Conservation (phyloP, 2,329 filamentous ascomycete species). For the Zasmidium cellare region DNA sequence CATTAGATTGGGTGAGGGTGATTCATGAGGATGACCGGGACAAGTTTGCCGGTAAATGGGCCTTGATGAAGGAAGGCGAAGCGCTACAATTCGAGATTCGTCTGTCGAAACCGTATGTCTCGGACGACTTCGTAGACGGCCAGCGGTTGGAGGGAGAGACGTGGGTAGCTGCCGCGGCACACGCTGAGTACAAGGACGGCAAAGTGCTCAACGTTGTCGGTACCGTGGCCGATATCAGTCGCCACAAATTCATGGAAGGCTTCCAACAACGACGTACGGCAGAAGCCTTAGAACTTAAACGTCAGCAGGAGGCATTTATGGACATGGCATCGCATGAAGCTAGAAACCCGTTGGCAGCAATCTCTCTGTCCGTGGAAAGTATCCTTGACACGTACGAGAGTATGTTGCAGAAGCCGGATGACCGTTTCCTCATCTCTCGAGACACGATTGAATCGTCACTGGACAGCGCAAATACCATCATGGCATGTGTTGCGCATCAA, state of each 20-base stretch:
- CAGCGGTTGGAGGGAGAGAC: conserved; percentile 12
- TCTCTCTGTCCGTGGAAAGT: conserved; percentile 44
- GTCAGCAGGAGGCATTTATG: conserved; percentile 32
- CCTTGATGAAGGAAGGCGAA: conserved; percentile 12
- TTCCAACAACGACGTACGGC: conserved; percentile 40
- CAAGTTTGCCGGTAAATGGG: conserved; percentile 15
- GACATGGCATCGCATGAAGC: conserved; percentile 42
- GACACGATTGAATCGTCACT: conserved; percentile 10
- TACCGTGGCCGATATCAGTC: conserved; percentile 40
- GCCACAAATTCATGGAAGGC: conserved; percentile 41
- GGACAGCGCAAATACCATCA: conserved; percentile 30
- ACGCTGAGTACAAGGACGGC: conserved; percentile 10
- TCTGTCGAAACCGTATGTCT: conserved; percentile 8
- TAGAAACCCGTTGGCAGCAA: conserved; percentile 44
- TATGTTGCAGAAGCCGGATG: neutral
- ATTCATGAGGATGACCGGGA: conserved; percentile 17
- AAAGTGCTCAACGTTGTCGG: conserved; percentile 38
- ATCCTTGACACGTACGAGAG: conserved; percentile 26
- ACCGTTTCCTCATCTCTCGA: neutral
- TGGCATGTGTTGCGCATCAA: conserved; percentile 30
- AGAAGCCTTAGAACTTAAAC: conserved; percentile 38
- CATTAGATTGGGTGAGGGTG: neutral
- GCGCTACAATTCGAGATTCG: conserved; percentile 32
- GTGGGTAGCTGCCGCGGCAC: conserved; percentile 11
- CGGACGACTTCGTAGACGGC: conserved; percentile 10